Conservation (phyloP, 305 asterid species). For the Solanum hybrid region DNA sequence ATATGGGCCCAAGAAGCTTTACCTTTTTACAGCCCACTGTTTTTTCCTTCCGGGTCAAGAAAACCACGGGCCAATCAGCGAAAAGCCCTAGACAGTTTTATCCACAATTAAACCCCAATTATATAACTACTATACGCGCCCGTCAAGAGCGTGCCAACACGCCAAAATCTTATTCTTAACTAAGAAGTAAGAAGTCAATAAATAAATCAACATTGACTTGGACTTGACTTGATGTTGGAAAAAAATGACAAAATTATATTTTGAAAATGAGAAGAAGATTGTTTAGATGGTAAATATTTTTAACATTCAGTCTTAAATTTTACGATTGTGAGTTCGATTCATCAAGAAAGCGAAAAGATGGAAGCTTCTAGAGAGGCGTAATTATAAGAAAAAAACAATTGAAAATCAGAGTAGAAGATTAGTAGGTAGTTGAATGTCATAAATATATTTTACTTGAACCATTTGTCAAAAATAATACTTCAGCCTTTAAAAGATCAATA, state of each 20-base stretch:
- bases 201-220: neutral
- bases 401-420: neutral
- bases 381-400: neutral
- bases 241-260: neutral
- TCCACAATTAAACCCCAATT: neutral
- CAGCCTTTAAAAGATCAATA: neutral
- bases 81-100: neutral
- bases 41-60: neutral
- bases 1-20: neutral
- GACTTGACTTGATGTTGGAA: neutral
- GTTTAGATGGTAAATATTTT: neutral
- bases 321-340: neutral
- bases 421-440: neutral
- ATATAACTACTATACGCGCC: neutral
- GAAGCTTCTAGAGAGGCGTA: neutral
- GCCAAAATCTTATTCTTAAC: neutral
- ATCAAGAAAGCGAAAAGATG: neutral
- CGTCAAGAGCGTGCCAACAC: neutral
- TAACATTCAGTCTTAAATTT: rapidly evolving
- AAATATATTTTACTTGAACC: neutral
- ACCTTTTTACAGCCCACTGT: neutral
- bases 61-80: neutral
- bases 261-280: neutral
- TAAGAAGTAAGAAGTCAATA: neutral
- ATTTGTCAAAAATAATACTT: neutral